Conservation (phyloP, 1,284 basidiomycete species). For the Sanguinoderma infundibulare region DNA sequence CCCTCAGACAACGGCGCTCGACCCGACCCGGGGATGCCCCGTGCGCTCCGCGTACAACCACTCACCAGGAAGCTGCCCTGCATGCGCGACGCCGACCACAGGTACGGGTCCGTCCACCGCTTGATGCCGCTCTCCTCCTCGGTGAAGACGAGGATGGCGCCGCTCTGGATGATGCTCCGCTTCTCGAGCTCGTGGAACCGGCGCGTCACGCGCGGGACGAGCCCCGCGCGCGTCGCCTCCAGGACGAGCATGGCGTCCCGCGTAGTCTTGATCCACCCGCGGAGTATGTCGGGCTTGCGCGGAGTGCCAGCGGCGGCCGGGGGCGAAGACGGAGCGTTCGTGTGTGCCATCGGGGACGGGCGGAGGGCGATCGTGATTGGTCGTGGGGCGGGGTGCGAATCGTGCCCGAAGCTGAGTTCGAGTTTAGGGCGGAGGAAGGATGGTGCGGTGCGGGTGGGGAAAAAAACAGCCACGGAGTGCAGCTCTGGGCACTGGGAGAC, state of each 20-base stretch:
- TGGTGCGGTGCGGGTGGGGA: neutral
- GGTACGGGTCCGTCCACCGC: constrained; percentile 32
- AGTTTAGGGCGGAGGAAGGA: neutral
- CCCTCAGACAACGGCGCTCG: neutral
- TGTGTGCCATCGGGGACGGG: constrained; percentile 6
- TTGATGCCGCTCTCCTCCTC: constrained; percentile 34
- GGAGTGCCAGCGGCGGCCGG: constrained; percentile 7
- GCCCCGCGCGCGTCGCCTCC: constrained; percentile 54
- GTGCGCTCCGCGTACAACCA: neutral
- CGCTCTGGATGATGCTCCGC: constrained; percentile 30
- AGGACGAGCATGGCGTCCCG: constrained; percentile 62
- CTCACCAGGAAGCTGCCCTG: constrained; percentile 31
- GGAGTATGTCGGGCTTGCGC: constrained; percentile 33
- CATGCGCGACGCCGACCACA: constrained; percentile 32
- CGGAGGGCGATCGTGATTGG: neutral
- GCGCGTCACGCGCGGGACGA: constrained; percentile 57
- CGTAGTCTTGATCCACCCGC: constrained; percentile 55
- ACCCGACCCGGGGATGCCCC: neutral
- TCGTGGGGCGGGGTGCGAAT: neutral
- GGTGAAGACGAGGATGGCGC: constrained; percentile 31
- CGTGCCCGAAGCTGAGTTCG: neutral
- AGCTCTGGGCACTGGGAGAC: neutral
- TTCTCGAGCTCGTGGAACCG: constrained; percentile 59
- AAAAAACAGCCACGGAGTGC: neutral
- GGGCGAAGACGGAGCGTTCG: constrained; percentile 1